Evolutionary conservation across 1,139 yeast species (phyloP).

Genomic region (Saccharomycopsis hybrid): DNA sequence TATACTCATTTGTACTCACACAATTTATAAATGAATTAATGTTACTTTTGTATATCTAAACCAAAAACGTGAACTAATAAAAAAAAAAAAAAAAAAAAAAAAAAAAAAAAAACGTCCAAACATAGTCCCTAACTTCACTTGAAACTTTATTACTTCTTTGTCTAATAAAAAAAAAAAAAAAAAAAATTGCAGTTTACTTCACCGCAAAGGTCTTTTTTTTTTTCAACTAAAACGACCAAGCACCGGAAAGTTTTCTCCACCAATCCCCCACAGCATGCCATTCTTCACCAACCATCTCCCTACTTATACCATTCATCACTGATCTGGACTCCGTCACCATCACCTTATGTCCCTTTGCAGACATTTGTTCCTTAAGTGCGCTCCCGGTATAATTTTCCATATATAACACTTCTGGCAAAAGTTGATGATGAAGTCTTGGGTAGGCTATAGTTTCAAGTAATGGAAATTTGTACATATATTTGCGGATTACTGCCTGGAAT

Average conservation of each 20-base stretch:
- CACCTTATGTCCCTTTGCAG: conserved; percentile 37
- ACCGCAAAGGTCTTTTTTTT: no score
- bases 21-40: no score
- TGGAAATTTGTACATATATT: conserved; percentile 48
- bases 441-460: conserved; percentile 64
- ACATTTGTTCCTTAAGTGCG: conserved; percentile 27
- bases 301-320: conserved; percentile 44
- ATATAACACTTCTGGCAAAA: conserved; percentile 63
- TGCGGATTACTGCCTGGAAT: conserved; percentile 69
- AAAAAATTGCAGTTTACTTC: no score
- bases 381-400: conserved; percentile 45
- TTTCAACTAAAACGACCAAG: conserved; percentile 29
- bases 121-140: no score
- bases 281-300: conserved; percentile 30
- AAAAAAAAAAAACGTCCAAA: no score
- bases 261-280: conserved; percentile 51
- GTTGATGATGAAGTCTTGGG: conserved; percentile 86
- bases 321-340: conserved; percentile 34
- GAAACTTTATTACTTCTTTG: no score
- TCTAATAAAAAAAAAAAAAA: no score
- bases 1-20: no score
- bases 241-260: conserved; percentile 49
- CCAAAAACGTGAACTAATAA: no score
- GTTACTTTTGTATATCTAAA: no score
- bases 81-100: no score